Evolutionary conservation across 2,329 filamentous ascomycete genomes (phyloP), one percentile per base, ranked within the genome.

Genomic region (Cytospora leucostoma): DNA sequence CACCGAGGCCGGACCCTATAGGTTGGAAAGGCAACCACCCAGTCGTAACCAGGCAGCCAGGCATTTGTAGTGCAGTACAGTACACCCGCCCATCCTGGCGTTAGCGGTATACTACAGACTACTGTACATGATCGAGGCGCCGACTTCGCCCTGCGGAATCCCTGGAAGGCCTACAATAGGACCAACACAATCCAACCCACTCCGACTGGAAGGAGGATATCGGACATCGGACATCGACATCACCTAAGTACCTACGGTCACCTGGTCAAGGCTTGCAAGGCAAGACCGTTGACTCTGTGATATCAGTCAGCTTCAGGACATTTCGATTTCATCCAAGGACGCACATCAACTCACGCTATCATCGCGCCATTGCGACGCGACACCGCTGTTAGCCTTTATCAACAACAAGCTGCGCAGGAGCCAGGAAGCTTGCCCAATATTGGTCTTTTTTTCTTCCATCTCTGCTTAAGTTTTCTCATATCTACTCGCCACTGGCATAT

Each of bases 361-460:
- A 34, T 65, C 51, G 53, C 64, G 64, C 64, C 63, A 65, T 63
- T 62, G 55, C 64, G 61, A 63, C 64, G 64, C 61, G 64, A 65
- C 64, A 65, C 61, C 47, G 59, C 59, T 27, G 4, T 27, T 27
- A 27, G 27, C 27, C 27, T 27, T 27, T 21, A 53, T 62, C 63
- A 53, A 56, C 63, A 51, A 13, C 59, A 38, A 27, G 33, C 59
- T 37, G 59, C 61, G 59, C 59, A 65, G 61, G 64, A 61, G 49
- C 50, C 64, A 65, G 47, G 51, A 38, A 13, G 49, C 33, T 50
- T 49, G 27, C 57, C 56, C 40, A 44, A 50, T 50, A 40, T 13
- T 44, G 27, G 27, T 52, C 7, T 38, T 13, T 53, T 7, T 34
- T 35, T 44, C 34, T 59, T 57, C 38, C 40, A 35, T 49, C 17